Conservation (phyloP, 1,284 basidiomycete species). For the Cronartium quercuum region DNA sequence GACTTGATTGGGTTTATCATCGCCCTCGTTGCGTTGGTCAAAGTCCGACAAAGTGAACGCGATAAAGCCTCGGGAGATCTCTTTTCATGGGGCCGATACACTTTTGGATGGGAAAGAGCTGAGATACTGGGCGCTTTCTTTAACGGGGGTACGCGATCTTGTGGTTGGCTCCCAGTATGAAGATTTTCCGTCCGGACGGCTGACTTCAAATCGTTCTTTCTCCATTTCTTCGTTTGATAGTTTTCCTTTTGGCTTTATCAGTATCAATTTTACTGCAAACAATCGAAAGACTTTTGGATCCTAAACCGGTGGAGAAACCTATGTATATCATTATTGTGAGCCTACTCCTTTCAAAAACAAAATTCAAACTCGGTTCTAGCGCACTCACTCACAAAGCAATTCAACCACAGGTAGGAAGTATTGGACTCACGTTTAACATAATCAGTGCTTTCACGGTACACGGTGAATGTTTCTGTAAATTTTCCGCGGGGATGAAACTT, state of each 20-base stretch:
- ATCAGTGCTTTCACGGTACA: not conserved
- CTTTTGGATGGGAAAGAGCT: constrained; percentile 39
- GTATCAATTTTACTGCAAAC: constrained; percentile 38
- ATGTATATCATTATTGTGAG: constrained; percentile 36
- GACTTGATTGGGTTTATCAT: constrained; percentile 40
- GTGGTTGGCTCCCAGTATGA: not conserved
- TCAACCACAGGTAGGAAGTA: constrained; percentile 5
- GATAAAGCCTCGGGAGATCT: not conserved
- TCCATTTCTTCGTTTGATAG: not conserved
- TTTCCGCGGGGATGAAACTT: not conserved
- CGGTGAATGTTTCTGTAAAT: not conserved
- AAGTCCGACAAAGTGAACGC: not conserved
- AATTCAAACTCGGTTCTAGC: not conserved
- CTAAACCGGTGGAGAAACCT: constrained; percentile 30
- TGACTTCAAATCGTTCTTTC: not conserved
- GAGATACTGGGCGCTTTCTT: constrained; percentile 39
- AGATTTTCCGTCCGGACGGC: not conserved
- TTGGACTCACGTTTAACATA: constrained; percentile 1
- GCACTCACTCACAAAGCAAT: not conserved
- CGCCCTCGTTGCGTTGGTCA: constrained; percentile 27
- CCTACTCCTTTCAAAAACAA: not conserved
- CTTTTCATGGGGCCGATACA: constrained; percentile 21
- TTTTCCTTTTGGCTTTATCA: constrained; percentile 39
- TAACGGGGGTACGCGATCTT: constrained; percentile 29
- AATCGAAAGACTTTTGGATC: constrained; percentile 39